Evolutionary conservation across 495 filamentous ascomycete species (phyloP), one percentile per base, ranked within the genome.

Genomic region (Aspergillus cavernicola): DNA sequence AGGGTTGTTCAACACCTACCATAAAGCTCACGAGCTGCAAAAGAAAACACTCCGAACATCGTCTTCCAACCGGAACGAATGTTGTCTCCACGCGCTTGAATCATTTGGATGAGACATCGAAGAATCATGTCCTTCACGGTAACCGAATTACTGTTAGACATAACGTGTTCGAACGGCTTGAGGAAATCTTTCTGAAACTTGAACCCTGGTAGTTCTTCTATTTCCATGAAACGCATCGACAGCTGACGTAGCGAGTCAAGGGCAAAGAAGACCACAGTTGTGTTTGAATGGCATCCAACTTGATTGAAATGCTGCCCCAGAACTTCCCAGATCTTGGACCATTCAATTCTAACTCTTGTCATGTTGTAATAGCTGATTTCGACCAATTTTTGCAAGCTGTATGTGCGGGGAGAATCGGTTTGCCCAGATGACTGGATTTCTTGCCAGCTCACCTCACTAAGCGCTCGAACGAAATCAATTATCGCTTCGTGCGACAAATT

Each of bases 301-400:
- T 89, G 86, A 63, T 96, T 97, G 76, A 99, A 99, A 68, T 99
- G 93, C 65, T 95, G 87, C 16, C 93, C 93, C 11, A 99, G 81
- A 3, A 99, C 86, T 52, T 85, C 85, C 93, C 93, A 99, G 41
- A 99, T 95, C 63, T 88, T 91, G 10, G 87, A 92, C 93, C 93
- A 99, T 64, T 99, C 95, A 59, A 96, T 96, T 58, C 93, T 84
- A 12, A 99, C 92, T 74, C 93, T 85, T 37, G 86, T 92, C 95
- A 99, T 97, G 71, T 99, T 99, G 80, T 97, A 97, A 64, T 95
- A 96, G 69, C 88, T 92, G 67, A 99, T 97, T 70, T 99, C 93
- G 26, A 99, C 95, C 45, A 97, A 79, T 70, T 99, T 99, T 65
- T 99, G 93, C 42, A 99, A 73, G 65, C 90, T 96, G 73, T 96